These are phyloP conservation scores for Tetracladium setigerum DNA, from an alignment of 495 filamentous ascomycete species.

Conservation along the genomic window DNA sequence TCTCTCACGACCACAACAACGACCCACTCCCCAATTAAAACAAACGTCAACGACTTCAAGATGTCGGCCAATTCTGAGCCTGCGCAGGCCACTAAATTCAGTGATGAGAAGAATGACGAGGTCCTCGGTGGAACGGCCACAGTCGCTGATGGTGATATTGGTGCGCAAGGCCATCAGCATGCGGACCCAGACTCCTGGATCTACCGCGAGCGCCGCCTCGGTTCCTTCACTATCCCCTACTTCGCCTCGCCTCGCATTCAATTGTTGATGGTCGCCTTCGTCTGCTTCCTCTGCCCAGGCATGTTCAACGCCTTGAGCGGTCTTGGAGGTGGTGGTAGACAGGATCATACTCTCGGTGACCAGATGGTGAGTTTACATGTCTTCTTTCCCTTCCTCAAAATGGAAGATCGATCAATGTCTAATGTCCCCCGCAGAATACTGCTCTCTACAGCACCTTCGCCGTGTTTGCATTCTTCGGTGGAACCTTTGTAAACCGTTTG, in stretches of 20 bases:
- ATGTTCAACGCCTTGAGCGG: constrained; percentile 75
- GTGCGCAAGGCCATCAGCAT: no score
- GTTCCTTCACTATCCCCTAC: constrained; percentile 51
- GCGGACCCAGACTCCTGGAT: constrained; percentile 40
- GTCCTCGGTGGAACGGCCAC: no score
- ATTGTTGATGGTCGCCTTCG: constrained; percentile 67
- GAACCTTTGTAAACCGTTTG: constrained; percentile 67
- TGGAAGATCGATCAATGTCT: not conserved
- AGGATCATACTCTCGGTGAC: constrained; percentile 54
- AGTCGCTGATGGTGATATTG: no score
- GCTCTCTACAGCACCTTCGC: constrained; percentile 80
- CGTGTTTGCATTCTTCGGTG: constrained; percentile 81
- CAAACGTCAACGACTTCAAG: no score
- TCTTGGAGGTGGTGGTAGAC: constrained; percentile 67
- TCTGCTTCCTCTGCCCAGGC: constrained; percentile 68
- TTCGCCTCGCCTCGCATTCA: constrained; percentile 73
- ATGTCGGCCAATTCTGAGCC: no score
- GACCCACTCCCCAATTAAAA: no score
- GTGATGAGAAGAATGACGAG: no score
- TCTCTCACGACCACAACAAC: no score
- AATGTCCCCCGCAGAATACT: constrained; percentile 24
- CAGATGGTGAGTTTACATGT: constrained; percentile 45
- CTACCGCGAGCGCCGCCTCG: constrained; percentile 56
- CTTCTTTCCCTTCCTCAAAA: not conserved
- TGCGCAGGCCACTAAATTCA: no score